Evolutionary conservation across 2,329 filamentous ascomycete genomes (phyloP), one percentile per base, ranked within the genome.

Genomic region (Lachnellula occidentalis): DNA sequence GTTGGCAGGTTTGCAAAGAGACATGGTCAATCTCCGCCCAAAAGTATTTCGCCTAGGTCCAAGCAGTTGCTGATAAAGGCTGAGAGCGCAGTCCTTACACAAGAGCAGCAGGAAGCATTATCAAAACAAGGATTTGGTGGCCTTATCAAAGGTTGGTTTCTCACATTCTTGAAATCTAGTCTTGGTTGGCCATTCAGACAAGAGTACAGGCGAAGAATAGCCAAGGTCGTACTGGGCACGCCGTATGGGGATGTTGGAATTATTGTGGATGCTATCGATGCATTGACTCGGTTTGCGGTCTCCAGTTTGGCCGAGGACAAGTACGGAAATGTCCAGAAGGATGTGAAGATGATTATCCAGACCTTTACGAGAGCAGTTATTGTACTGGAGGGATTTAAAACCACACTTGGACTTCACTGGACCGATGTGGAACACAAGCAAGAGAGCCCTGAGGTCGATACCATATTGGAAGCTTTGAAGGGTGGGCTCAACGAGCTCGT

Each of bases 301-400:
- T 80, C 81, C 58, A 92, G 88, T 70, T 72, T 96, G 51, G 75
- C 76, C 3, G 92, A 97, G 70, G 92, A 97, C 68, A 79, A 80
- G 46, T 94, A 85, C 66, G 92, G 92, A 14, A 88, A 89, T 62
- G 92, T 95, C n/a, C 87, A 95, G 61, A 78, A 84, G 43, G 88
- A 94, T 60, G 83, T 97, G 2, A 82, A 88, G 1, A 73, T 73
- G 48, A 85, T 95, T 54, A 82, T 96, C 49, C 81, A 86, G 46
- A 82, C 83, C 1, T 81, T 95, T 57, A 92, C 89, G 0, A 63
- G 70, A 0, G 83, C 88, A 0, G 84, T 91, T 53, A 78, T 75
- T 52, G 83, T 83, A 61, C 74, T 96, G 3, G 86, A 95, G 64
- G 72, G 68, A 1, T 90, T 95, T 66, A 78, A 83, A 60, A 69